phyloP scores from a whole-genome alignment of 1,284 basidiomycete species.

The Cutaneotrichosporon sp. region DNA sequence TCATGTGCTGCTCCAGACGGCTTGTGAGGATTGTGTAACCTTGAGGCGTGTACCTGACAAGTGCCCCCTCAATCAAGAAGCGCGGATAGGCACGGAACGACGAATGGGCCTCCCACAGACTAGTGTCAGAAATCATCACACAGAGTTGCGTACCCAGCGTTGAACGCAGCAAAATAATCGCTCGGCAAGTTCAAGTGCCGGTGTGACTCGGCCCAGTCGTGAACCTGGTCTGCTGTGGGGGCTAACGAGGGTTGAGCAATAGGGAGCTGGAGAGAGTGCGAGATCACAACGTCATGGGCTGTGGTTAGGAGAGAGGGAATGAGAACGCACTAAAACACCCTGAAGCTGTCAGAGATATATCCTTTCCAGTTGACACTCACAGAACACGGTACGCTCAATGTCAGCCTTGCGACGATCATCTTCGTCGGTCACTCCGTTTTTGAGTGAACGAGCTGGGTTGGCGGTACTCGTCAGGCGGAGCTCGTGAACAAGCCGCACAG shows the following conservation, averaged over 20 bases:
- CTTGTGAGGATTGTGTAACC: neutral
- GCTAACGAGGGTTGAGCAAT: neutral
- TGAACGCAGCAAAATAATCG: constrained; percentile 17
- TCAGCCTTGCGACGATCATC: constrained; percentile 13
- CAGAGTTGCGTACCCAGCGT: constrained; percentile 13
- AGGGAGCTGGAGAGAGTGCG: constrained; percentile 16
- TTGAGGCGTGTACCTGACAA: constrained; percentile 4
- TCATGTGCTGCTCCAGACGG: constrained; percentile 13
- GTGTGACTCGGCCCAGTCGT: constrained; percentile 18
- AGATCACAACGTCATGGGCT: constrained; percentile 18
- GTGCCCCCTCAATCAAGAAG: neutral
- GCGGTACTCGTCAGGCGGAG: constrained; percentile 16
- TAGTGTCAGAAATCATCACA: neutral
- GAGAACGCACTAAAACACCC: constrained; percentile 2
- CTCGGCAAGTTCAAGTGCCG: constrained; percentile 12
- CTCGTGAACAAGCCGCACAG: constrained; percentile 30
- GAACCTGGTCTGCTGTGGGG: constrained; percentile 3
- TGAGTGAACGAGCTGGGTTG: neutral
- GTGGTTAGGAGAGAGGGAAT: neutral
- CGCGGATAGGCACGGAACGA: constrained; percentile 3
- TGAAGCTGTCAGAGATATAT: constrained; percentile 4
- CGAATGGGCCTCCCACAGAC: constrained; percentile 20
- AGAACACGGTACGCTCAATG: constrained; percentile 15
- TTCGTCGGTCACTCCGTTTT: constrained; percentile 12
- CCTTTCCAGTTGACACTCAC: constrained; percentile 9